phyloP scores from a whole-genome alignment of 305 asterid genomes.

The Vinca major region DNA sequence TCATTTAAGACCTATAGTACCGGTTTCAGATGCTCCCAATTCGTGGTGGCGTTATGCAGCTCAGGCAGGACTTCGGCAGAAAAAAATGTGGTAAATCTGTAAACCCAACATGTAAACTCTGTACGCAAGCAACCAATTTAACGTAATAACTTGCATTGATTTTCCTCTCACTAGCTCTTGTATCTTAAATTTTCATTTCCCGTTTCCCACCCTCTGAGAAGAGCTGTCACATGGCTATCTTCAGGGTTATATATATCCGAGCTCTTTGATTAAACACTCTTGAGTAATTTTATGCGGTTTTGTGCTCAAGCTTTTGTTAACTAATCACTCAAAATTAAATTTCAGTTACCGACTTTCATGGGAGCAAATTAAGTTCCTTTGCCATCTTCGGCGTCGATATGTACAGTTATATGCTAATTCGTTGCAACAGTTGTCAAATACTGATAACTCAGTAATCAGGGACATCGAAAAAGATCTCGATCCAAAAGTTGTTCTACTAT shows the following conservation, averaged over 20 bases:
- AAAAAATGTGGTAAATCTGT: constrained; percentile 63
- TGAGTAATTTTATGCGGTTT: neutral
- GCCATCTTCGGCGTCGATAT: constrained; percentile 81
- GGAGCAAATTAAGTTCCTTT: constrained; percentile 74
- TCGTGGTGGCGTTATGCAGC: constrained; percentile 98
- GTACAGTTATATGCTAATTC: constrained; percentile 81
- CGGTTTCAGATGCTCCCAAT: constrained; percentile 51
- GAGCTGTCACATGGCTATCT: neutral
- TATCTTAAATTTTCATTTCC: neutral
- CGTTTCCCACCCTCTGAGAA: neutral
- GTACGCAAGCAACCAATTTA: neutral
- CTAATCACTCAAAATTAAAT: constrained; percentile 14
- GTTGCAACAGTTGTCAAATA: constrained; percentile 49
- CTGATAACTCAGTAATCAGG: constrained; percentile 45
- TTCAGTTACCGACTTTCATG: constrained; percentile 86
- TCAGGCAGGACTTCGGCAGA: constrained; percentile 82
- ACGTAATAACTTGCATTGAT: neutral
- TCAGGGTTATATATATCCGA: neutral
- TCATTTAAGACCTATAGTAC: constrained; percentile 81
- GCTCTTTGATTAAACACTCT: neutral
- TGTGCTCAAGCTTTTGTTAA: neutral
- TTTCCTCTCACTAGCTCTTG: neutral
- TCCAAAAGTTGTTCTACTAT: constrained; percentile 77
- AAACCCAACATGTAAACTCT: neutral
- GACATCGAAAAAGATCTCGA: constrained; percentile 84